Evolutionary conservation across 495 filamentous ascomycete species (phyloP).

Genomic region (Geopyxis carbonaria): DNA sequence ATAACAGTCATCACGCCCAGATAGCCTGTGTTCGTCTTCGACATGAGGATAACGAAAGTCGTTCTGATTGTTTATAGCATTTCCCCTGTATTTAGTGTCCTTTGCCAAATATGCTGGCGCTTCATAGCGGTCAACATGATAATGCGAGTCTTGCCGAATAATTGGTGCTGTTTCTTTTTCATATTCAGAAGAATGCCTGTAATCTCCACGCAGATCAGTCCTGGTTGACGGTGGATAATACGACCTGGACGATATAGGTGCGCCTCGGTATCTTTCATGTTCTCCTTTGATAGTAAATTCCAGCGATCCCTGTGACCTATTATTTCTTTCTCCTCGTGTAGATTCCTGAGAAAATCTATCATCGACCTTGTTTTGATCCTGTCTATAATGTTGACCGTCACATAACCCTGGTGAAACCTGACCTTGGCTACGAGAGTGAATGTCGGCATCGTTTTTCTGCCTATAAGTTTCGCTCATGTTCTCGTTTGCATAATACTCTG

Average conservation of each 20-base stretch:
- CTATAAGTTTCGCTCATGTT: background rate
- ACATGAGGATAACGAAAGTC: background rate
- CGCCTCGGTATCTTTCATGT: conserved; percentile 3
- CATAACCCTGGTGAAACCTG: conserved; percentile 1
- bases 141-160: conserved; percentile 6
- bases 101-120: conserved; percentile 16
- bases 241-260: background rate
- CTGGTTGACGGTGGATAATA: background rate
- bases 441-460: background rate
- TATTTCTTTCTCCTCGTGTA: conserved; percentile 1
- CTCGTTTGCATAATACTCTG: conserved; percentile 12
- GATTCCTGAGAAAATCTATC: background rate
- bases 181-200: conserved; percentile 8
- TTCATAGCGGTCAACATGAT: conserved; percentile 19
- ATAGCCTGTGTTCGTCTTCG: background rate
- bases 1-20: conserved; percentile 4
- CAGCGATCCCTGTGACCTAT: background rate
- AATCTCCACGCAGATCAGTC: background rate
- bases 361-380: conserved; percentile 6
- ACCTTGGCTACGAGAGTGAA: background rate
- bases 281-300: conserved; percentile 4
- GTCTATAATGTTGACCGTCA: conserved; percentile 4
- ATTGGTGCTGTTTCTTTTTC: conserved; percentile 22
- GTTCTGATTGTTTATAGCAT: background rate
- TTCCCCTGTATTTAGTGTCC: conserved; percentile 7